Conservation (phyloP, 2,329 filamentous ascomycete genomes). For the Cladosporium sp. region DNA sequence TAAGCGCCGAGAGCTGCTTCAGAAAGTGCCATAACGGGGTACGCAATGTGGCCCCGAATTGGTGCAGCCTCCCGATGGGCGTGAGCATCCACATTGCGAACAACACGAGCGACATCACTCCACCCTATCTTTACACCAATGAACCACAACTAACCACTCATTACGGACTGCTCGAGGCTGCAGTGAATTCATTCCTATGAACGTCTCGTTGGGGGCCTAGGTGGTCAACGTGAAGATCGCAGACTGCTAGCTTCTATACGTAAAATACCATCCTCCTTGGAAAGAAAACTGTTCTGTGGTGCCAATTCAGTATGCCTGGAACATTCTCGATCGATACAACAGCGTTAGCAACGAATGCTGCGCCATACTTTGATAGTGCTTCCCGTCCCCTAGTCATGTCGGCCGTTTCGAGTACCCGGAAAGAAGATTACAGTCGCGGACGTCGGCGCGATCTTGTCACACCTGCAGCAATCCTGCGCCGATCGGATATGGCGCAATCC, state of each 20-base stretch:
- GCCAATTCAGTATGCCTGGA: background rate
- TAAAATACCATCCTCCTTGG: background rate
- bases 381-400: background rate
- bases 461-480: background rate
- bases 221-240: background rate
- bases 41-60: background rate
- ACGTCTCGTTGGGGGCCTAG: background rate
- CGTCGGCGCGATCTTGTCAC: background rate
- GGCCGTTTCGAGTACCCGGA: background rate
- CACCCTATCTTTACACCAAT: no score
- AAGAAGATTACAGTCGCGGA: background rate
- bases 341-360: background rate
- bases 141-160: background rate
- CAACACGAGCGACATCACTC: background rate
- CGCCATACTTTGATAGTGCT: background rate
- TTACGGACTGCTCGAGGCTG: background rate
- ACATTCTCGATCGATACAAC: background rate
- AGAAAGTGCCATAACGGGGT: background rate
- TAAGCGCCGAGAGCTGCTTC: background rate
- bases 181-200: background rate
- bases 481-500: background rate
- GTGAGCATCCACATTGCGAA: background rate
- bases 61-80: background rate
- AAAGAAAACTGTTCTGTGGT: background rate
- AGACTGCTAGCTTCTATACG: background rate